Evolutionary conservation across 805 yeast genomes (phyloP).

Genomic region (Saturnispora galanensis): DNA sequence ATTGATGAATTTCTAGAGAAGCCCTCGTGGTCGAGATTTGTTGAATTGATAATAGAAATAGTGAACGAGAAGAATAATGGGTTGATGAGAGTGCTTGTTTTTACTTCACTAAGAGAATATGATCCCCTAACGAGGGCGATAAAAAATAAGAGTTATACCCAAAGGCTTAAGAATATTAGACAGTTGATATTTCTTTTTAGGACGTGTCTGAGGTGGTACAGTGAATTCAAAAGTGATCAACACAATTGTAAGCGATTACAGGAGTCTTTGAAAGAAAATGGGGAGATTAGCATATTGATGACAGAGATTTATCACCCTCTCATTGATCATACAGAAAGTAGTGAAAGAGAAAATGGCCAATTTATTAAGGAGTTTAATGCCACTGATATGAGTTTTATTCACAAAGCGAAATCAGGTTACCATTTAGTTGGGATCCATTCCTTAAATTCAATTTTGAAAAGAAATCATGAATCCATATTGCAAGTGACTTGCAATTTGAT

Average conservation of each 20-base stretch:
- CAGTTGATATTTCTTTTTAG: slow-evolving; percentile 2
- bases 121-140: background rate
- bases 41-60: slow-evolving; percentile 2
- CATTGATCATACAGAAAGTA: background rate
- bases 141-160: background rate
- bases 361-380: background rate
- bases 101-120: background rate
- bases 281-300: background rate
- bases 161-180: background rate
- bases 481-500: background rate
- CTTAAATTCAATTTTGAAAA: background rate
- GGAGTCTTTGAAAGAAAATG: background rate
- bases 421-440: slow-evolving; percentile 7
- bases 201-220: slow-evolving; percentile 4
- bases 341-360: background rate
- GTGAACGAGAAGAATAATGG: slow-evolving; percentile 3
- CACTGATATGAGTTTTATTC: background rate
- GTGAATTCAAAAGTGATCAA: slow-evolving; percentile 1
- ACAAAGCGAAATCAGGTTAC: slow-evolving; percentile 1
- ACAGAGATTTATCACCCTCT: slow-evolving; percentile 3
- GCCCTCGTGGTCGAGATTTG: slow-evolving; percentile 1
- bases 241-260: background rate
- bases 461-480: background rate
- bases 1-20: background rate
- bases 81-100: slow-evolving; percentile 4